Evolutionary conservation across 345 rosid genomes (phyloP).

Genomic region (Brassica rapa): DNA sequence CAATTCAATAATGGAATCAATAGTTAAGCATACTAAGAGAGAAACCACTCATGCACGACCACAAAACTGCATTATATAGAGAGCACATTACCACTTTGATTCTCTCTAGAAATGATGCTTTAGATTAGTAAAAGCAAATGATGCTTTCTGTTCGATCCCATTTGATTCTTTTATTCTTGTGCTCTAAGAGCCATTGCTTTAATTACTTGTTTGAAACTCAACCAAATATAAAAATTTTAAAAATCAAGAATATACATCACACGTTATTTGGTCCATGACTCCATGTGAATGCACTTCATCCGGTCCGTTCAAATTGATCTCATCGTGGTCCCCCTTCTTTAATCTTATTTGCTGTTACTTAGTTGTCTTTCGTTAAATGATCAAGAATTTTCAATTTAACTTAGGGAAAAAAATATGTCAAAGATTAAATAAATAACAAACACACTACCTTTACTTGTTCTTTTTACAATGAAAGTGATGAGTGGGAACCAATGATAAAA

Average conservation of each 20-base stretch:
- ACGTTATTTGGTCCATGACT: slow-evolving; percentile 30
- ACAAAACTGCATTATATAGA: background rate
- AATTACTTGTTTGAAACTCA: slow-evolving; percentile 33
- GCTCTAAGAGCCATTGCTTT: slow-evolving; percentile 25
- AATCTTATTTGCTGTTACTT: background rate
- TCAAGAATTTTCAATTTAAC: background rate
- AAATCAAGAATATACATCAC: slow-evolving; percentile 1
- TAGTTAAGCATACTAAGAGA: background rate
- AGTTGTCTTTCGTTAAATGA: background rate
- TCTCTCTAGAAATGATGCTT: slow-evolving; percentile 23
- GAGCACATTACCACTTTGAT: background rate
- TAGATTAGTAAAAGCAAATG: slow-evolving; percentile 8
- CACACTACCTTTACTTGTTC: background rate
- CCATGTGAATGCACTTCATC: background rate
- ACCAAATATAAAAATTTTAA: background rate
- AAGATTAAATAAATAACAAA: background rate
- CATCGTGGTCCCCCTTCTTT: background rate
- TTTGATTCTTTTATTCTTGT: slow-evolving; percentile 27
- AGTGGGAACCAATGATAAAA: slow-evolving; percentile 7
- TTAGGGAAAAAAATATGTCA: background rate
- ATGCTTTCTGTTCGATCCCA: slow-evolving; percentile 11
- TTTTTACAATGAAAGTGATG: slow-evolving; percentile 11
- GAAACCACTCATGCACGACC: background rate
- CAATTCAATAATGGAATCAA: background rate
- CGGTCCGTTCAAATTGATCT: background rate